Evolutionary conservation across 164 flowering plant genomes (phyloP).

Genomic region (Umbellularia californica): DNA sequence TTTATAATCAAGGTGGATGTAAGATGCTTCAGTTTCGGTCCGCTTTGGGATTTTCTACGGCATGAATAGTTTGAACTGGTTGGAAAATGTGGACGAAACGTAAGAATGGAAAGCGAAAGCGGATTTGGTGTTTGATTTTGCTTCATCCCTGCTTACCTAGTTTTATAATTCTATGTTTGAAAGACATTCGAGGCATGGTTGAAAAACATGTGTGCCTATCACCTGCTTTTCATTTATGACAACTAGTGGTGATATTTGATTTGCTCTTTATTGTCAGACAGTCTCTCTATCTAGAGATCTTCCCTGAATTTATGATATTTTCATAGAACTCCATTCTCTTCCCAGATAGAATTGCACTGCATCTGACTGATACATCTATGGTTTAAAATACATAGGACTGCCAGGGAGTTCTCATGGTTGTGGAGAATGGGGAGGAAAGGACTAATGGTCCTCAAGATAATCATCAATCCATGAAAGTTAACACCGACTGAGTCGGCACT

Average conservation of each 20-base stretch:
- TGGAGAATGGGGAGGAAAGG: no score
- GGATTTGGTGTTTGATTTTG: neutral
- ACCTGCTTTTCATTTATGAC: neutral
- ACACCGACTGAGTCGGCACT: no score
- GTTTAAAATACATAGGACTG: no score
- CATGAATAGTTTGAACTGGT: neutral
- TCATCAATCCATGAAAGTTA: no score
- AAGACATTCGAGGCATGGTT: neutral
- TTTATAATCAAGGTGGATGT: slow-evolving; percentile 8
- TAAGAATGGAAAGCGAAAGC: neutral
- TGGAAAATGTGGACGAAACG: neutral
- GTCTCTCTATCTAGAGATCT: neutral
- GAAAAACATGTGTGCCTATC: neutral
- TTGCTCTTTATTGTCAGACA: neutral
- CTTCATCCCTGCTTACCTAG: neutral
- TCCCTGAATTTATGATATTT: neutral
- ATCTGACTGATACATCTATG: neutral
- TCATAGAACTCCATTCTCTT: neutral
- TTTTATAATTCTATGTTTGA: neutral
- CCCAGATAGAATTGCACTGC: neutral
- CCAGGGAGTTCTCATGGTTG: no score
- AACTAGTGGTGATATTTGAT: neutral
- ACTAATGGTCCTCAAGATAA: no score
- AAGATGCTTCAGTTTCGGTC: slow-evolving; percentile 4
- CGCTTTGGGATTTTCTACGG: neutral